Evolutionary conservation across 179 eudicot genomes (phyloP).

Genomic region (Amaranthus tricolor): DNA sequence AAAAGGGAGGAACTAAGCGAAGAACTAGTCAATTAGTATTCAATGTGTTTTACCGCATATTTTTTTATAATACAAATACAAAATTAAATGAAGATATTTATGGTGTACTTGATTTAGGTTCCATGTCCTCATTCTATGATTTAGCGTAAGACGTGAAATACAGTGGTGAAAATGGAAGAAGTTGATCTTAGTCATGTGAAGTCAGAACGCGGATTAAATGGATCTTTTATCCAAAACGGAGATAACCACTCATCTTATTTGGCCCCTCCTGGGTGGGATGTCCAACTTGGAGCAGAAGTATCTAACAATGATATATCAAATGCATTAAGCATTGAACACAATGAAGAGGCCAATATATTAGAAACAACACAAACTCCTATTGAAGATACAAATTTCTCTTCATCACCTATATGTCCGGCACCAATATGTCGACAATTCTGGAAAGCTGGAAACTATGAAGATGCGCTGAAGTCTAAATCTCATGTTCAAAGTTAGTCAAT

Average conservation of each 20-base stretch:
- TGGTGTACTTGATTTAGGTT: background rate
- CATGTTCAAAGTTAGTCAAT: conserved; percentile 46
- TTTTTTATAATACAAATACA: too few relatives aligned
- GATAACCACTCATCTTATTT: conserved; percentile 22
- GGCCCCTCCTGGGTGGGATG: conserved; percentile 28
- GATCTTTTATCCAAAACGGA: conserved; percentile 25
- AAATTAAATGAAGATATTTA: background rate
- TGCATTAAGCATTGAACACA: conserved; percentile 35
- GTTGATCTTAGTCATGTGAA: conserved; percentile 36
- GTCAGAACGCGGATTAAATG: conserved; percentile 32
- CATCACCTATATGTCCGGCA: conserved; percentile 55
- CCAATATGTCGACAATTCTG: conserved; percentile 91
- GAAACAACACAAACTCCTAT: conserved; percentile 38
- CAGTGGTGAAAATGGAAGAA: conserved; percentile 35
- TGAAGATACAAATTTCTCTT: conserved; percentile 48
- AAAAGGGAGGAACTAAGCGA: too few relatives aligned
- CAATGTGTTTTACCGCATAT: too few relatives aligned
- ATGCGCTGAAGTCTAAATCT: conserved; percentile 42
- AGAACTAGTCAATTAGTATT: too few relatives aligned
- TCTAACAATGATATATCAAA: conserved; percentile 35
- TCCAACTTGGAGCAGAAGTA: conserved; percentile 26
- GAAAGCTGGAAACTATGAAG: conserved; percentile 81
- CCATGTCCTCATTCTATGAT: conserved; percentile 6
- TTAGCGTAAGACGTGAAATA: conserved; percentile 9
- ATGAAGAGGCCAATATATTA: conserved; percentile 39